Evolutionary conservation across 2,329 filamentous ascomycete species (phyloP).

Genomic region (Penicillium sp.): DNA sequence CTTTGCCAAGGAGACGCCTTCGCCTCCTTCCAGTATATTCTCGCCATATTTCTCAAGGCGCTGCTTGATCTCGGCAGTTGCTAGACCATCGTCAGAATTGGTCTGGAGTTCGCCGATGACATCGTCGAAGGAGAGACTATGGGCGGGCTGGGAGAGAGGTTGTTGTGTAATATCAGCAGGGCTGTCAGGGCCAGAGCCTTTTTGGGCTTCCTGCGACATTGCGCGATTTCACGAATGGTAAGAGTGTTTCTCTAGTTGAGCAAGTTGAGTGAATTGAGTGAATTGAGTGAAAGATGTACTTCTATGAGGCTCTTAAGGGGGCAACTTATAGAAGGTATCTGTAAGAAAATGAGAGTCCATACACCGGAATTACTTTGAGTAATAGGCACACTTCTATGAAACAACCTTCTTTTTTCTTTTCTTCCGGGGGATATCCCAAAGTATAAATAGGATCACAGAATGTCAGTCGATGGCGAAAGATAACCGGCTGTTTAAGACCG

Average conservation of each 20-base stretch:
- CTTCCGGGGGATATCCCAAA: constrained; percentile 1
- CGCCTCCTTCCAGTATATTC: constrained; percentile 65
- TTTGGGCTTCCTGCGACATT: constrained; percentile 25
- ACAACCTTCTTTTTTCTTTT: constrained; percentile 4
- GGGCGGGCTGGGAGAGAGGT: constrained; percentile 59
- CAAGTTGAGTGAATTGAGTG: background rate
- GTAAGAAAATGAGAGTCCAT: constrained; percentile 36
- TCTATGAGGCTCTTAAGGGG: constrained; percentile 28
- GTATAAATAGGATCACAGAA: constrained; percentile 19
- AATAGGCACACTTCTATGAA: constrained; percentile 8
- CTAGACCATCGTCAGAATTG: constrained; percentile 59
- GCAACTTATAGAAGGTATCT: constrained; percentile 36
- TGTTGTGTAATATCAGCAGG: constrained; percentile 46
- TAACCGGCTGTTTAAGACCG: constrained; percentile 1
- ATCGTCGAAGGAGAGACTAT: constrained; percentile 57
- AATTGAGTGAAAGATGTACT: constrained; percentile 7
- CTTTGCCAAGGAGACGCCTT: constrained; percentile 67
- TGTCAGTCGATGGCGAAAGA: constrained; percentile 17
- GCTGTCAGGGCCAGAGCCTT: constrained; percentile 10
- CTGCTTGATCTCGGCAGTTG: constrained; percentile 52
- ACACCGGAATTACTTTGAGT: constrained; percentile 18
- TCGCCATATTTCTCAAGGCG: constrained; percentile 59
- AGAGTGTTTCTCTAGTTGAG: constrained; percentile 4
- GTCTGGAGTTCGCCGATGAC: constrained; percentile 58
- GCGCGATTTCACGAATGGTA: constrained; percentile 8